These are phyloP conservation scores for Paramecium sonneborni DNA, from an alignment of 73 alveolate species.

Conservation along the genomic window DNA sequence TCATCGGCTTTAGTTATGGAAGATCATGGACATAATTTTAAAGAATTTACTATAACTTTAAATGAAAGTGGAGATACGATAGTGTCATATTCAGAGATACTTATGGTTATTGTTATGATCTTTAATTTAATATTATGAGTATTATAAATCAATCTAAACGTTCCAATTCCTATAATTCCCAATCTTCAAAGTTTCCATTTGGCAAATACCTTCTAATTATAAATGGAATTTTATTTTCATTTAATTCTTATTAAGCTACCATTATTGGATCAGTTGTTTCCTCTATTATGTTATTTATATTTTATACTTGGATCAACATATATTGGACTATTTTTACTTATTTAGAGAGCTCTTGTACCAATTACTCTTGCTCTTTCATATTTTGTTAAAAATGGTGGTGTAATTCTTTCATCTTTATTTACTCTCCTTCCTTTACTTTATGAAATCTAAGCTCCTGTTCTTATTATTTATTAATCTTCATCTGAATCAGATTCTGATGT, in stretches of 20 bases:
- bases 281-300: background rate
- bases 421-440: conserved; percentile 62
- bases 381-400: conserved; percentile 96
- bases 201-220: conserved; percentile 96
- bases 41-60: background rate
- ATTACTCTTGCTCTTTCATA: conserved; percentile 98
- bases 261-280: conserved; percentile 86
- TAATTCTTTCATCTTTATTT: conserved; percentile 73
- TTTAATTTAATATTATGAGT: background rate
- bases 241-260: conserved; percentile 96
- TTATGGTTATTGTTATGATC: background rate
- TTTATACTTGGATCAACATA: conserved; percentile 66
- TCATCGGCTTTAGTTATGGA: conserved; percentile 17
- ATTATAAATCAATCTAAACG: conserved; percentile 55
- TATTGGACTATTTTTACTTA: conserved; percentile 68
- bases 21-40: background rate
- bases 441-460: conserved; percentile 44
- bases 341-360: conserved; percentile 98
- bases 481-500: conserved; percentile 69
- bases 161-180: conserved; percentile 76
- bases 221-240: conserved; percentile 92
- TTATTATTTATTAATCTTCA: conserved; percentile 55
- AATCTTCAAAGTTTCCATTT: conserved; percentile 96
- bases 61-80: background rate
- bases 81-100: background rate